A percentile compares a stretch with the other conserved stretches of the same genome.
Evolutionary conservation across 2,329 filamentous ascomycete species (phyloP).

Genomic region (Raffaelea albimanens): DNA sequence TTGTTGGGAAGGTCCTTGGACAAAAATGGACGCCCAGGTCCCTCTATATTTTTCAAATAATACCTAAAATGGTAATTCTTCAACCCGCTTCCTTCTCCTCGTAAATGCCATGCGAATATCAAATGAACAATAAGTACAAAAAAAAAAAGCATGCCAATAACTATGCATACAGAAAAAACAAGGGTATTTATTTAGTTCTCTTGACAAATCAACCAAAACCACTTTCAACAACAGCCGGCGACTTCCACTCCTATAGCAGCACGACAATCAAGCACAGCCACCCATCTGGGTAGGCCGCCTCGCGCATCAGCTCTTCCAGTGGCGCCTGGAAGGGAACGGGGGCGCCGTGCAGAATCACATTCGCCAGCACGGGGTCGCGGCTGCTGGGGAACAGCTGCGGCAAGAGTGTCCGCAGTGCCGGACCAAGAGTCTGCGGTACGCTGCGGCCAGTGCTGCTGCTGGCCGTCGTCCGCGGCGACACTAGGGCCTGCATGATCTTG

Average conservation of each 20-base stretch:
- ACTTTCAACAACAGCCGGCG: no score
- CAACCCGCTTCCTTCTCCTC: neutral
- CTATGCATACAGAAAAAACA: no score
- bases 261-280: conserved; percentile 78
- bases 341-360: conserved; percentile 77
- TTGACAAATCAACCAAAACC: no score
- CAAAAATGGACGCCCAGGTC: no score
- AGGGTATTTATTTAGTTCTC: no score
- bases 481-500: conserved; percentile 66
- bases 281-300: conserved; percentile 82
- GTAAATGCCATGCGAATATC: no score
- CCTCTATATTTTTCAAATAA: no score
- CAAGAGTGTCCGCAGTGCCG: conserved; percentile 64
- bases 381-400: conserved; percentile 81
- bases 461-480: conserved; percentile 44
- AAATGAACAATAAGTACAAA: no score
- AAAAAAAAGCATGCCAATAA: no score
- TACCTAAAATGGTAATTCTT: neutral
- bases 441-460: conserved; percentile 24
- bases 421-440: conserved; percentile 53
- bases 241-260: conserved; percentile 39
- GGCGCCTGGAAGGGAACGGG: conserved; percentile 70
- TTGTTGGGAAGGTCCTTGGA: no score
- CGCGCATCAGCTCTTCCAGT: conserved; percentile 72
- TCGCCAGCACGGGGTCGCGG: conserved; percentile 73